Evolutionary conservation across 192 early-diverging fungal species (phyloP), one percentile per base, ranked within the genome.

Genomic region (Entomortierella beljakovae): DNA sequence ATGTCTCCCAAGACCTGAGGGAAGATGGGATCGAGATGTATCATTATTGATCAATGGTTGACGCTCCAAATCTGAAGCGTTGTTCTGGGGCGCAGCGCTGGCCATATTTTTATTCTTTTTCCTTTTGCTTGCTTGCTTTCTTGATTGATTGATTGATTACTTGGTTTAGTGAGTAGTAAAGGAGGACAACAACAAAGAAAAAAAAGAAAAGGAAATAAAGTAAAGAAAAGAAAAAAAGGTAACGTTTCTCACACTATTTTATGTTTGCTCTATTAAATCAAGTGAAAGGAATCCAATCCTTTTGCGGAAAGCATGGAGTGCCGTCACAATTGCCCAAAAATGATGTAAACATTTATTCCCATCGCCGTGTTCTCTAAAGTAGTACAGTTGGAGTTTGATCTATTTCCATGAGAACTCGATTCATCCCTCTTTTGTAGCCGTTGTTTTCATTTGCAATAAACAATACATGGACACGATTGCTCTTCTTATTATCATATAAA

Each of bases 1-100:
- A 10, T 48, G 64, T 3, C 72, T 50, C 22, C 42, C 53, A 1
- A 77, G 55, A 5, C 38, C 61, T 33, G 60, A 48, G 6, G 73
- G 73, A 48, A 77, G 61, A 37, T 68, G 73, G 13, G 73, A 77
- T 4, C 73, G 52, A 26, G 64, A 64, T 23, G 57, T 55, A 5
- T 40, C 29, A 20, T 1, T 58, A 23, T 34, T 57, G 33, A 77
- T 46, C 8, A 77, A 49, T 4, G 73, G 73, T 48, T 77, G 73
- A 29, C 73, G 73, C 49, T 77, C 73, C 52, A 77, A 65, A 55
- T 77, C 73, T 0, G 73, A 29, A 3, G 71, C 57, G 49, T 35
- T 51, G 43, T 52, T 56, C 37, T 49, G 9, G 35, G 57, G 64
- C 16, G 50, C 62, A 25, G 60, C 65, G 32, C n/a, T 57, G 55